These are phyloP conservation scores for Lipomyces orientalis DNA, from an alignment of 805 yeast species.

Conservation along the genomic window DNA sequence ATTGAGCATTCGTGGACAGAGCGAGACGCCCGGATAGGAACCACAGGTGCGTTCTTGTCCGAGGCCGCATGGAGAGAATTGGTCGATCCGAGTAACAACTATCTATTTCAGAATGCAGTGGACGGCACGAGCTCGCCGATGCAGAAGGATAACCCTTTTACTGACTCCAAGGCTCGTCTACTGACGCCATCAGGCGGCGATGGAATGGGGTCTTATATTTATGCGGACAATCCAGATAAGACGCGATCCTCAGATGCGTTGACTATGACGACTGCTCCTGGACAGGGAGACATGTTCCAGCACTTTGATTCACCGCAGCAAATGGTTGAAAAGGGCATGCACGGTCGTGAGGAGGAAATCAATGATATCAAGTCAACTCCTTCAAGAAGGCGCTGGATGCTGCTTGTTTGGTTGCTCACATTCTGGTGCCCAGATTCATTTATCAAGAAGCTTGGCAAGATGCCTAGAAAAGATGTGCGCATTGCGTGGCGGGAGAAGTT, in stretches of 20 bases:
- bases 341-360: constrained; percentile 43
- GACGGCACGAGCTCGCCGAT: constrained; percentile 17
- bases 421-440: constrained; percentile 51
- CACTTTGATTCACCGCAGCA: constrained; percentile 45
- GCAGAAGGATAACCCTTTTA: constrained; percentile 15
- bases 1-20: constrained; percentile 45
- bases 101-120: constrained; percentile 6
- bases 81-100: constrained; percentile 45
- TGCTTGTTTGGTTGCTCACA: constrained; percentile 47
- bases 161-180: constrained; percentile 15
- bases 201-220: constrained; percentile 15
- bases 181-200: constrained; percentile 36
- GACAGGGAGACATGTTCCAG: constrained; percentile 43
- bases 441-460: constrained; percentile 43
- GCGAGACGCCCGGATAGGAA: constrained; percentile 49
- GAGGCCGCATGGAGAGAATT: constrained; percentile 51
- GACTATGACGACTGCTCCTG: constrained; percentile 30
- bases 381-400: constrained; percentile 48
- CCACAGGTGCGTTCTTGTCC: constrained; percentile 50
- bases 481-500: constrained; percentile 53
- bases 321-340: constrained; percentile 47
- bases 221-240: constrained; percentile 40
- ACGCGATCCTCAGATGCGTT: constrained; percentile 37
- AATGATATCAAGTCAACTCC: constrained; percentile 41
- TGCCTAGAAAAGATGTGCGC: constrained; percentile 47